Conservation (phyloP, 1,284 basidiomycete genomes). For the Mycena citricolor region DNA sequence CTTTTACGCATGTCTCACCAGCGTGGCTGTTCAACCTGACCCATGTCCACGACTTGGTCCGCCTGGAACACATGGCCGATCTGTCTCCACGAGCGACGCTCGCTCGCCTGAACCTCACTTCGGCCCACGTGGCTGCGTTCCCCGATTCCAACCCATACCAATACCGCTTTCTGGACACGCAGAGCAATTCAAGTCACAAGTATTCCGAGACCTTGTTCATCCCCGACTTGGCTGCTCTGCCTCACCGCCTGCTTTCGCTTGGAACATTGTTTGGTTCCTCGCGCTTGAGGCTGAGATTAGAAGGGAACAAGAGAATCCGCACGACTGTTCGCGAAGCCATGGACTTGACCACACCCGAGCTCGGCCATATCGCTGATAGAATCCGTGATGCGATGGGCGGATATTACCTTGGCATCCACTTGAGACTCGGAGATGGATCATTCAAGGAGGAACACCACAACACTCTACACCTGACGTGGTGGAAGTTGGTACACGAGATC, state of each 20-base stretch:
- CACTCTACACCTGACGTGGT: constrained; percentile 55
- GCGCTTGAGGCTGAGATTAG: constrained; percentile 50
- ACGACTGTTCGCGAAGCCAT: constrained; percentile 49
- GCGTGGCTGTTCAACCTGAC: constrained; percentile 62
- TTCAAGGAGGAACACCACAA: constrained; percentile 46
- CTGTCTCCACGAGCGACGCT: constrained; percentile 49
- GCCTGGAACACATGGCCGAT: constrained; percentile 39
- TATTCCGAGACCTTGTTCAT: constrained; percentile 49
- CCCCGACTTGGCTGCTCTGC: constrained; percentile 36
- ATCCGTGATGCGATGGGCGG: constrained; percentile 49
- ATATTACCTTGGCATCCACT: constrained; percentile 60
- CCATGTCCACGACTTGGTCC: constrained; percentile 37
- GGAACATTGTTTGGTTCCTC: constrained; percentile 72
- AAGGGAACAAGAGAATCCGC: constrained; percentile 41
- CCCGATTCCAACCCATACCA: constrained; percentile 60
- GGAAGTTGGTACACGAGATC: constrained; percentile 49
- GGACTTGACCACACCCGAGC: constrained; percentile 49
- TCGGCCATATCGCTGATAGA: constrained; percentile 39
- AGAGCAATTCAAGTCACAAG: constrained; percentile 34
- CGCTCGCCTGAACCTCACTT: constrained; percentile 39
- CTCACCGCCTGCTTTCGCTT: constrained; percentile 54
- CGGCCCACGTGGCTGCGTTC: constrained; percentile 46
- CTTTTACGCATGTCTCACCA: constrained; percentile 68
- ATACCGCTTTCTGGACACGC: constrained; percentile 62
- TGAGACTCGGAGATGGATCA: constrained; percentile 65